Percentiles rank a stretch among this genome's conserved stretches.
Evolutionary conservation across 495 filamentous ascomycete genomes (phyloP).

Genomic region (Aspergillus campestris): DNA sequence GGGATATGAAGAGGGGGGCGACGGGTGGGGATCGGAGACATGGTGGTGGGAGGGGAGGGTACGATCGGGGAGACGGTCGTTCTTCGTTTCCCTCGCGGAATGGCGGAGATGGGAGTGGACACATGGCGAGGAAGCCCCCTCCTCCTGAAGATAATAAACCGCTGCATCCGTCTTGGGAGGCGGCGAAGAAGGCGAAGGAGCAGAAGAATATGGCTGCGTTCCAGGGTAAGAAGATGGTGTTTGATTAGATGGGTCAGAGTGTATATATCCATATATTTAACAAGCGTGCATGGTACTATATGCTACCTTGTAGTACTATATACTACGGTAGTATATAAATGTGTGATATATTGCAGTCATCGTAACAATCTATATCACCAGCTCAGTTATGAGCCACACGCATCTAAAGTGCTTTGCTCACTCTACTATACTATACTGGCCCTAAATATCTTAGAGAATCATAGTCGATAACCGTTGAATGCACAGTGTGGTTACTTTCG

Average conservation of each 20-base stretch:
- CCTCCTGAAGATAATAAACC: slow-evolving; percentile 46
- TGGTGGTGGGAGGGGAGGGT: background rate
- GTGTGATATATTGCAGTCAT: too few relatives aligned
- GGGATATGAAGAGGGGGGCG: slow-evolving; percentile 41
- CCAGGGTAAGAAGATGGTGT: slow-evolving; percentile 81
- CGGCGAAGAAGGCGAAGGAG: slow-evolving; percentile 79
- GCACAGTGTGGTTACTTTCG: too few relatives aligned
- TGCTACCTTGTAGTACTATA: too few relatives aligned
- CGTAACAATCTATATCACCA: too few relatives aligned
- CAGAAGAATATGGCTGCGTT: slow-evolving; percentile 50
- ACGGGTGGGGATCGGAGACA: slow-evolving; percentile 10
- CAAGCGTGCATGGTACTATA: background rate
- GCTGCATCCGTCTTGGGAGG: slow-evolving; percentile 92
- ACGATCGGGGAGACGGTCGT: too few relatives aligned
- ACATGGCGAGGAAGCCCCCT: slow-evolving; percentile 16
- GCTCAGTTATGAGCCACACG: too few relatives aligned
- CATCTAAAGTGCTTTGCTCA: too few relatives aligned
- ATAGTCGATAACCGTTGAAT: too few relatives aligned
- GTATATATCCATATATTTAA: background rate
- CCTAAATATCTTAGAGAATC: too few relatives aligned
- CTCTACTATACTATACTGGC: too few relatives aligned
- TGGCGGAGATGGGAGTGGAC: background rate
- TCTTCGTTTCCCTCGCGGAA: too few relatives aligned
- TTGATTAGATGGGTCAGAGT: slow-evolving; percentile 53
- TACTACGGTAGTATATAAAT: too few relatives aligned